phyloP scores from a whole-genome alignment of 2,329 filamentous ascomycete species.

The Tolypocladium cylindrosporum region DNA sequence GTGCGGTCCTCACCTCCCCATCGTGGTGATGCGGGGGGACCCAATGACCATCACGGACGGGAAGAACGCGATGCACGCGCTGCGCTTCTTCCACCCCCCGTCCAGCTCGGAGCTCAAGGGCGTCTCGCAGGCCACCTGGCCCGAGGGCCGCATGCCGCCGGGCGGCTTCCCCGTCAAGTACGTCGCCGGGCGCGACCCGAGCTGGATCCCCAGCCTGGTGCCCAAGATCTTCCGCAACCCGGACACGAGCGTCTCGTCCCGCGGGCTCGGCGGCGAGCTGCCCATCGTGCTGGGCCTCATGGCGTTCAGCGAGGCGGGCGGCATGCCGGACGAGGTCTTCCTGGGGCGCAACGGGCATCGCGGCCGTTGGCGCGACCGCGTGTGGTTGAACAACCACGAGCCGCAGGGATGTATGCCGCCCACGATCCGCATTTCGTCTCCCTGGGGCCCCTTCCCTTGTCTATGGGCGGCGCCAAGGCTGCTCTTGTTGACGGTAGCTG shows the following conservation, averaged over 20 bases:
- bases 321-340: conserved; percentile 13
- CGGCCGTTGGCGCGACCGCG: conserved; percentile 13
- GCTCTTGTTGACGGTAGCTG: not conserved
- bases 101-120: conserved; percentile 6
- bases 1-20: conserved; percentile 25
- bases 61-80: conserved; percentile 13
- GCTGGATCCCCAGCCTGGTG: conserved; percentile 28
- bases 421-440: no score
- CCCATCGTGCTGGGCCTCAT: conserved; percentile 29
- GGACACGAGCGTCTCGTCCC: conserved; percentile 7
- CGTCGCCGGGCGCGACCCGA: conserved; percentile 19
- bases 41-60: conserved; percentile 3
- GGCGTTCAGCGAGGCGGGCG: conserved; percentile 18
- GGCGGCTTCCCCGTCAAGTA: conserved; percentile 12
- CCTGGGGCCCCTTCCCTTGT: no score
- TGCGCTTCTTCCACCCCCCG: conserved; percentile 17
- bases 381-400: conserved; percentile 11
- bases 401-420: conserved; percentile 17
- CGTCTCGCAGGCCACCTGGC: conserved; percentile 17
- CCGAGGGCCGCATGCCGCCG: conserved; percentile 6
- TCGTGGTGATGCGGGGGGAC: conserved; percentile 17
- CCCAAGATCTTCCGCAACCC: conserved; percentile 19
- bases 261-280: conserved; percentile 26
- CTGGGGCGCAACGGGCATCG: conserved; percentile 6
- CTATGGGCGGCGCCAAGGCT: not conserved